These are phyloP conservation scores for Pythium apleroticum DNA, from an alignment of 352 stramenopile genomes.

Conservation along the genomic window DNA sequence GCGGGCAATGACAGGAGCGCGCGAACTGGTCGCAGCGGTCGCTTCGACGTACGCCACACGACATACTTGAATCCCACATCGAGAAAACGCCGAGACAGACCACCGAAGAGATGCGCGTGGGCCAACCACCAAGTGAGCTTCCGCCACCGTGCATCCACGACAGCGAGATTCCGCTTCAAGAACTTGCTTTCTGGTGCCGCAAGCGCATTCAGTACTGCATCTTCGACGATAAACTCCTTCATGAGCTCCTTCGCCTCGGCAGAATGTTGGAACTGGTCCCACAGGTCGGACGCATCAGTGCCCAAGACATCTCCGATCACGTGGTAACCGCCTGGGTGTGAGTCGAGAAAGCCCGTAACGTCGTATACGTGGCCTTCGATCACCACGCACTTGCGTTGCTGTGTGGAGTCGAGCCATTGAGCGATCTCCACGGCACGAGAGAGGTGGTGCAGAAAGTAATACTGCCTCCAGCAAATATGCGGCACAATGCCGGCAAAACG, in stretches of 20 bases:
- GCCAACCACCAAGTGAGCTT: slow-evolving; percentile 55
- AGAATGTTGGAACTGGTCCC: slow-evolving; percentile 74
- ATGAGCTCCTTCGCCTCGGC: slow-evolving; percentile 60
- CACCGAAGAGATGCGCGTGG: slow-evolving; percentile 54
- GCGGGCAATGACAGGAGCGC: background rate
- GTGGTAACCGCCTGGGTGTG: slow-evolving; percentile 65
- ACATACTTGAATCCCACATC: slow-evolving; percentile 40
- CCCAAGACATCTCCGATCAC: slow-evolving; percentile 73
- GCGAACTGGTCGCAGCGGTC: background rate
- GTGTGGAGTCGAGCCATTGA: slow-evolving; percentile 39
- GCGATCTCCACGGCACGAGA: slow-evolving; percentile 66
- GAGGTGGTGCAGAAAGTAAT: slow-evolving; percentile 71
- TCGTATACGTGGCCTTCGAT: slow-evolving; percentile 70
- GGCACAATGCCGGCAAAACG: slow-evolving; percentile 52
- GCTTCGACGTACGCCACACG: slow-evolving; percentile 22
- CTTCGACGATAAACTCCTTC: slow-evolving; percentile 55
- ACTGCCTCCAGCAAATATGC: slow-evolving; percentile 59
- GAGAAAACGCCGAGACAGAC: slow-evolving; percentile 41
- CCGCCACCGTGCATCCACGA: slow-evolving; percentile 41
- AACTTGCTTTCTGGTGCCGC: background rate
- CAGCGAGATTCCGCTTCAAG: slow-evolving; percentile 22
- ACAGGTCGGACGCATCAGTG: slow-evolving; percentile 64
- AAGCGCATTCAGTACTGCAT: slow-evolving; percentile 34
- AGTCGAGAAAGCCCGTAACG: slow-evolving; percentile 62
- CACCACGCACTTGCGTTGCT: slow-evolving; percentile 55